Conservation (phyloP, 805 yeast genomes). For the Schwanniomyces vanrijiae region DNA sequence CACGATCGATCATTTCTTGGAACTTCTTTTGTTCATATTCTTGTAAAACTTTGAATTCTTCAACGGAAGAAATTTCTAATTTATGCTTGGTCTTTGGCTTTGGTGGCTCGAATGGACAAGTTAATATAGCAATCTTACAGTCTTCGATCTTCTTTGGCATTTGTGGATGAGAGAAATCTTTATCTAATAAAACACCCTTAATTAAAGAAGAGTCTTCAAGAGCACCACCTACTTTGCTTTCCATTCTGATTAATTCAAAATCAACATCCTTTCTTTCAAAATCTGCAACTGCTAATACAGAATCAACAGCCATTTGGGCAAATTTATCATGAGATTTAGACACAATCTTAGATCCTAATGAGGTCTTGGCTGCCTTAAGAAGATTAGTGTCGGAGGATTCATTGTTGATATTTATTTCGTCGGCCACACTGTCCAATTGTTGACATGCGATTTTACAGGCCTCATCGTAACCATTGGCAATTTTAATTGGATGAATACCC, state of each 20-base stretch:
- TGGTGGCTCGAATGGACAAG: conserved; percentile 99
- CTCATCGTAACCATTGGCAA: conserved; percentile 96
- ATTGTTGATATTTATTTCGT: conserved; percentile 51
- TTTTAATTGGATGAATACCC: conserved; percentile 95
- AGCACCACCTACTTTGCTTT: conserved; percentile 94
- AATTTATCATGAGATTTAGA: conserved; percentile 91
- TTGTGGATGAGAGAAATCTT: conserved; percentile 97
- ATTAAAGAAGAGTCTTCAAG: conserved; percentile 81
- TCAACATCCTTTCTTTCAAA: conserved; percentile 92
- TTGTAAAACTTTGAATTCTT: conserved; percentile 89
- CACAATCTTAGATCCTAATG: conserved; percentile 93
- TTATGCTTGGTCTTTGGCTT: conserved; percentile 99
- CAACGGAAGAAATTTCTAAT: conserved; percentile 88
- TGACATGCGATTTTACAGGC: conserved; percentile 90
- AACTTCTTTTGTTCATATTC: conserved; percentile 90
- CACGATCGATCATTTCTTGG: conserved; percentile 82
- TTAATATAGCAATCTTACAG: conserved; percentile 89
- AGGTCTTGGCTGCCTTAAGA: conserved; percentile 89
- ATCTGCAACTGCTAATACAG: conserved; percentile 90
- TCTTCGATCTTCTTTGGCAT: conserved; percentile 82
- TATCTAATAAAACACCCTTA: conserved; percentile 90
- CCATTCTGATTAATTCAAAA: conserved; percentile 92
- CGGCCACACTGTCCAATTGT: conserved; percentile 74
- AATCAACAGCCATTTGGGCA: conserved; percentile 96
- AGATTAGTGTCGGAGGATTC: conserved; percentile 57